Evolutionary conservation across 2,329 filamentous ascomycete genomes (phyloP).

Genomic region (Aspergillus oerlinghausenensis): DNA sequence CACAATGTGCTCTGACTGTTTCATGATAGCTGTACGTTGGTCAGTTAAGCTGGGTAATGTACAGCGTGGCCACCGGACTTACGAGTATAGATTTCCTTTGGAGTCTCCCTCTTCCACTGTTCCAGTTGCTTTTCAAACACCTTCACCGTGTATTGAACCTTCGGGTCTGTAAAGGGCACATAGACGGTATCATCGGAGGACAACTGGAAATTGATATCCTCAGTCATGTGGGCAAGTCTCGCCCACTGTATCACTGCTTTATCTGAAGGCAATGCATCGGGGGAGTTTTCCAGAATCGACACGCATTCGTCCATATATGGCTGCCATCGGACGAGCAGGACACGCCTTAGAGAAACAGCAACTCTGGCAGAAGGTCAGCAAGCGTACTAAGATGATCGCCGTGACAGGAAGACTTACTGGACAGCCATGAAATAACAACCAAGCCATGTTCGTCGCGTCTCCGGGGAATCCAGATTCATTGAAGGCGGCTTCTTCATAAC

Average conservation of each 20-base stretch:
- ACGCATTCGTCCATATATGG: slow-evolving; percentile 61
- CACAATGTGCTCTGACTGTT: slow-evolving; percentile 60
- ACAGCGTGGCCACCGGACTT: slow-evolving; percentile 24
- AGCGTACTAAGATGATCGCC: background rate
- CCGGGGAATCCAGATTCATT: slow-evolving; percentile 50
- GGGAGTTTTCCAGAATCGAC: slow-evolving; percentile 52
- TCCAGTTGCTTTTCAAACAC: slow-evolving; percentile 62
- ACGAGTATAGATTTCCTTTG: slow-evolving; percentile 53
- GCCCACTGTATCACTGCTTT: slow-evolving; percentile 54
- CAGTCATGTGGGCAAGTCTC: slow-evolving; percentile 58
- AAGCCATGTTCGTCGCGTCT: slow-evolving; percentile 56
- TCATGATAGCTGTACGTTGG: slow-evolving; percentile 50
- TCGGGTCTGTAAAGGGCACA: slow-evolving; percentile 55
- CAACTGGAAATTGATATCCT: slow-evolving; percentile 65
- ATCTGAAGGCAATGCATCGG: slow-evolving; percentile 55
- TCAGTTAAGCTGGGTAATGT: slow-evolving; percentile 3
- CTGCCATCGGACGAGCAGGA: slow-evolving; percentile 57
- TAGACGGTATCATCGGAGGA: slow-evolving; percentile 60
- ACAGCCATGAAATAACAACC: slow-evolving; percentile 59
- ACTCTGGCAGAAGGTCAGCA: slow-evolving; percentile 37
- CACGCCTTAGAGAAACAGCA: slow-evolving; percentile 55
- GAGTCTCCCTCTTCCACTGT: slow-evolving; percentile 54
- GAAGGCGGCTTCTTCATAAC: slow-evolving; percentile 33
- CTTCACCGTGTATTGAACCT: slow-evolving; percentile 60
- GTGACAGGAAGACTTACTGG: slow-evolving; percentile 36